phyloP scores from a whole-genome alignment of 2,329 filamentous ascomycete genomes.

The Alternaria sp. region DNA sequence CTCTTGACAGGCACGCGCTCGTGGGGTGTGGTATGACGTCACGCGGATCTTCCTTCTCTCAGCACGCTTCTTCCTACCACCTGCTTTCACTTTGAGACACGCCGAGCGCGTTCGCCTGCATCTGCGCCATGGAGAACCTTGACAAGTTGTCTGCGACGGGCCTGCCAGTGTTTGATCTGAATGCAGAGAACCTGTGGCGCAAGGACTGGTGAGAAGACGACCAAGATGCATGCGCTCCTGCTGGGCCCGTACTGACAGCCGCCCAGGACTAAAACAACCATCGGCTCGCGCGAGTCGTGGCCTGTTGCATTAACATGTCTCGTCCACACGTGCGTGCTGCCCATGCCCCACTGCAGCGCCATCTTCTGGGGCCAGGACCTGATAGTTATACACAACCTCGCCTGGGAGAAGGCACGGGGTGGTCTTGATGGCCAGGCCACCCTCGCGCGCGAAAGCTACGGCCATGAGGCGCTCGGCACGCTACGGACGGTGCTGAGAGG shows the following conservation, averaged over 20 bases:
- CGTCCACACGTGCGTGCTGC: slow-evolving; percentile 46
- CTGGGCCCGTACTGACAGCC: not conserved
- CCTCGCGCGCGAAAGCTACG: slow-evolving; percentile 39
- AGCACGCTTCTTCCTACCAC: slow-evolving; percentile 11
- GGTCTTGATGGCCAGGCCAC: slow-evolving; percentile 45
- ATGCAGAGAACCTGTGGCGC: slow-evolving; percentile 33
- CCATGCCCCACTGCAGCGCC: slow-evolving; percentile 51
- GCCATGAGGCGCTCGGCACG: slow-evolving; percentile 42
- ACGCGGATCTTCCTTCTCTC: slow-evolving; percentile 1
- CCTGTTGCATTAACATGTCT: slow-evolving; percentile 39
- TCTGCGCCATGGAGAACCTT: slow-evolving; percentile 28
- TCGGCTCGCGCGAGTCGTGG: slow-evolving; percentile 47
- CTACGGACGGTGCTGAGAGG: slow-evolving; percentile 44
- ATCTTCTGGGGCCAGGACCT: slow-evolving; percentile 52
- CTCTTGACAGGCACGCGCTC: slow-evolving; percentile 4
- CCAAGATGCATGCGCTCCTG: not conserved
- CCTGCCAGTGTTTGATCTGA: slow-evolving; percentile 39
- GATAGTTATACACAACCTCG: slow-evolving; percentile 49
- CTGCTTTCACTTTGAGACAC: slow-evolving; percentile 1
- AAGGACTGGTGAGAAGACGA: slow-evolving; percentile 35
- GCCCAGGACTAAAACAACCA: slow-evolving; percentile 35
- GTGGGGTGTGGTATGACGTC: slow-evolving; percentile 16
- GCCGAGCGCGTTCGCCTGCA: slow-evolving; percentile 1
- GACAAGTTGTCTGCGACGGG: slow-evolving; percentile 41
- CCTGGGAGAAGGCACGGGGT: slow-evolving; percentile 48